Base-by-base conservation (phyloP, 176 grass and related monocot species). In the Stipa capillata region DNA sequence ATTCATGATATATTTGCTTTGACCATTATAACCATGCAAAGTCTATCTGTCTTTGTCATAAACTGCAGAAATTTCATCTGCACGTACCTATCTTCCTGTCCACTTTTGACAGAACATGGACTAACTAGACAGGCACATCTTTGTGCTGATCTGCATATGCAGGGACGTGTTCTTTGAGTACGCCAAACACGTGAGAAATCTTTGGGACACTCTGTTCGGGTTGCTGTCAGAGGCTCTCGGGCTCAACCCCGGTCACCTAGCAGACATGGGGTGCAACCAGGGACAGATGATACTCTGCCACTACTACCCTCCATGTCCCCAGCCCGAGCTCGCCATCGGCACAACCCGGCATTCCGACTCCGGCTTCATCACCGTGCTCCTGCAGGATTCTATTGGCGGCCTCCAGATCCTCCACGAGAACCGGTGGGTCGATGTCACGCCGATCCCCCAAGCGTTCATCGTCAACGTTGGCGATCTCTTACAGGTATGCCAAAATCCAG, bases 141-240 rank as follows among this genome's bases (percentile, higher is more conserved):
- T 49, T 25, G 16, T 74, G 40, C 32, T 40, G 13, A 47, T 39
- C 72, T 81, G n/a, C n/a, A n/a, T 11, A 57, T 57, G 12, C 82
- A 88, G 87, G 23, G 87, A 79, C 4, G 51, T 49, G 11, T 54
- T 93, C 69, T 45, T 87, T 33, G 85, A 87, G 20, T 90, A 90
- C 33, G 72, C 77, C 23, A 50, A 76, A 6, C 81, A 87, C 20
- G 35, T 79, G 8, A 90, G 73, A 42, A 9, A 3, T 4, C 44
- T 90, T 14, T 11, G 59, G 18, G 79, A 73, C 15, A 83, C 73
- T 31, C 29, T 90, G 51, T 90, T 88, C 43, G 71, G 23, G 8
- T 50, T 88, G 39, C 74, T 91, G 7, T 94, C 85, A 6, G 88
- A 88, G 41, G 79, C 88, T 13, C 91, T 91, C 5, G 91, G 85